phyloP scores from a whole-genome alignment of 1,139 yeast genomes.

The Suhomyces anneliseae region DNA sequence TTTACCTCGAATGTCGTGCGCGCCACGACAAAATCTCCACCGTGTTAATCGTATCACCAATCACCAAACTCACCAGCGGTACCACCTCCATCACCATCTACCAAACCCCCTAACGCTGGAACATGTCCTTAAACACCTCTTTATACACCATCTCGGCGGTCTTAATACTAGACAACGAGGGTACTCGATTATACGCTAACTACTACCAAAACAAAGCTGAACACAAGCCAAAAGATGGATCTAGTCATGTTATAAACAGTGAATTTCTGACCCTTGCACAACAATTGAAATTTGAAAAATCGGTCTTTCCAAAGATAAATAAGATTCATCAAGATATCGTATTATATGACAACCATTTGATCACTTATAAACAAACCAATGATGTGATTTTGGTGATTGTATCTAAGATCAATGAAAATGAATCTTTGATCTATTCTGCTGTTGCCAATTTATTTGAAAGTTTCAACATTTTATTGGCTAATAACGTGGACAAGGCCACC shows the following conservation, averaged over 20 bases:
- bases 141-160: conserved; percentile 78
- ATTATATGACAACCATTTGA: conserved; percentile 73
- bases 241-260: conserved; percentile 9
- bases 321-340: conserved; percentile 81
- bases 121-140: conserved; percentile 62
- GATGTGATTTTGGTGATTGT: conserved; percentile 72
- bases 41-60: conserved; percentile 6
- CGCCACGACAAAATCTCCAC: conserved; percentile 8
- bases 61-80: neutral
- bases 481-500: conserved; percentile 75
- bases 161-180: conserved; percentile 78
- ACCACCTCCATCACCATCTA: conserved; percentile 1
- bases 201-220: conserved; percentile 58
- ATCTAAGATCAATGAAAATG: conserved; percentile 78
- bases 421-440: conserved; percentile 74
- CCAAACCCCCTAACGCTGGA: conserved; percentile 3
- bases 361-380: conserved; percentile 85
- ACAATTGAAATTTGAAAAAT: conserved; percentile 75
- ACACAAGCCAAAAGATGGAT: conserved; percentile 10
- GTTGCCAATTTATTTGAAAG: conserved; percentile 80
- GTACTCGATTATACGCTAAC: conserved; percentile 78
- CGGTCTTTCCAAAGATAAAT: conserved; percentile 69
- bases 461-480: conserved; percentile 70
- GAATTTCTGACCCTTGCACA: conserved; percentile 47
- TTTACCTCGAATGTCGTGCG: neutral